A percentile compares a stretch with the other conserved stretches of the same genome.
phyloP scores from a whole-genome alignment of 805 yeast species.

The Ascoidea asiatica region DNA sequence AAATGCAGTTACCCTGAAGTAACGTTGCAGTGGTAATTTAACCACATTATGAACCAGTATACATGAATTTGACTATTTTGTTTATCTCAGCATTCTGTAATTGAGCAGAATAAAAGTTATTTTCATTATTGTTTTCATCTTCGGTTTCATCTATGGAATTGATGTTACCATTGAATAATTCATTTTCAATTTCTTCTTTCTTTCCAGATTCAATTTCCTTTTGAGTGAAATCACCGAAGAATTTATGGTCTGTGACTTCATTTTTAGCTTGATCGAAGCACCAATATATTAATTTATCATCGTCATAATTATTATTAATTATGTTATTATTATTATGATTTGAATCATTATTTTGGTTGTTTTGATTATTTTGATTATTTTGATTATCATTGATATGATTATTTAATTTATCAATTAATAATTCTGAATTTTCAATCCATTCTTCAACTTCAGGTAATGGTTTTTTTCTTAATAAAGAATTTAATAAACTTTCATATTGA shows the following conservation, averaged over 20 bases:
- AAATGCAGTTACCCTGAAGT: no score
- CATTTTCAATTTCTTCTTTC: conserved; percentile 7
- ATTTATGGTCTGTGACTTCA: conserved; percentile 5
- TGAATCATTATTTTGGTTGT: not conserved
- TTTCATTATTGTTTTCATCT: no score
- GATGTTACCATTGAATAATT: not conserved
- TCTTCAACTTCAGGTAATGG: conserved; percentile 81
- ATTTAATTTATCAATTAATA: conserved; percentile 3
- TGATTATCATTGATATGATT: not conserved
- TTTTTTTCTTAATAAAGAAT: conserved; percentile 78
- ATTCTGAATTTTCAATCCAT: conserved; percentile 48
- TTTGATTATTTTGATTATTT: no score
- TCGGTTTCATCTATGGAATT: no score
- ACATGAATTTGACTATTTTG: no score
- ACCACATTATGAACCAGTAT: no score
- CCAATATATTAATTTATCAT: conserved; percentile 3
- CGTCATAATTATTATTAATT: not conserved
- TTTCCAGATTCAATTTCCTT: not conserved
- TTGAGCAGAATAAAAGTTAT: no score
- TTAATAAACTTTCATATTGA: conserved; percentile 68
- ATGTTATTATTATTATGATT: not conserved
- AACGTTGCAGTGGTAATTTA: no score
- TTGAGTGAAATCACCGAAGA: conserved; percentile 8
- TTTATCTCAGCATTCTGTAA: no score
- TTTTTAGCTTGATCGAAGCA: conserved; percentile 5